Evolutionary conservation across 202 grass and related monocot species (phyloP), one percentile per base, ranked within the genome.

Genomic region (Eragrostis tef): DNA sequence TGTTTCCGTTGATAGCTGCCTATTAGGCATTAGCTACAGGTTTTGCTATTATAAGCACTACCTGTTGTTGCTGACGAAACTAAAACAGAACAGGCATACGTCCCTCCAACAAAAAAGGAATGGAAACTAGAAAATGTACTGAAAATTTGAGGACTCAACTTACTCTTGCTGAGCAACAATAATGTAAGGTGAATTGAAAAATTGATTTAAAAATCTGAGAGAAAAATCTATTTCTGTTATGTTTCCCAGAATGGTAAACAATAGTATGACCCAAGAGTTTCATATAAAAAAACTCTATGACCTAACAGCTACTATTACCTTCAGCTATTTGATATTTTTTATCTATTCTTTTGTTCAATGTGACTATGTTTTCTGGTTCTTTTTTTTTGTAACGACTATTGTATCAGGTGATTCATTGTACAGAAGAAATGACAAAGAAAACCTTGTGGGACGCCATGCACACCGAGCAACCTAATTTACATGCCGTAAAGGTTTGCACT

Each of bases 381-480:
- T 60, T 60, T n/a, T n/a, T n/a, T n/a, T n/a, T n/a, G n/a, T 25
- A 13, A 53, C 31, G n/a, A n/a, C 56, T 24, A 15, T 47, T 64
- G 39, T 52, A 54, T 78, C 71, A 98, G 94, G 88, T 94, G 50
- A 89, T 98, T 67, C 87, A 86, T 83, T 98, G 92, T 78, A 98
- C 94, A 53, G 88, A 98, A 89, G 84, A 98, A 87, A 98, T 98
- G 94, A 89, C 45, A 67, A 86, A 86, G 72, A 71, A 94, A 85
- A 87, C 92, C 31, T 83, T 98, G 54, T 94, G 92, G 90, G 88
- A 94, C 77, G 92, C 86, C 75, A 87, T 94, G 85, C 94, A 98
- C 41, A 86, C 75, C 77, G 92, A 94, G 36, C 94, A 93, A 77
- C 73, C 79, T 79, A 82, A 93, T 71, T 43, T 91, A 74, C 67